Evolutionary conservation across 2,329 filamentous ascomycete genomes (phyloP).

Genomic region (Trematosphaeria pertusa): DNA sequence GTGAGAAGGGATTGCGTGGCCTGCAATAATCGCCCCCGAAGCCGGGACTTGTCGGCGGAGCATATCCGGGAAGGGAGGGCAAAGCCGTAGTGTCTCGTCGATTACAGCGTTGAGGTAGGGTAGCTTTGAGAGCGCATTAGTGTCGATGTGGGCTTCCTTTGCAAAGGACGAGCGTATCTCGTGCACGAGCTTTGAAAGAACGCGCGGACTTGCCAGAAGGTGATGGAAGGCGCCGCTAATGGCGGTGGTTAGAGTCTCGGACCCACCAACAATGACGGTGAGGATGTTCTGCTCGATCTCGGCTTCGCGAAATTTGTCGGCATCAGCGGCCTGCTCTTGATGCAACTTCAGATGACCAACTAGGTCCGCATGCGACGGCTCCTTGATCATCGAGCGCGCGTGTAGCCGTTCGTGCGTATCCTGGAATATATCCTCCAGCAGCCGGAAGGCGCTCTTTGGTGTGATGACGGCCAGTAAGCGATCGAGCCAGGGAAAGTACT

Average conservation of each 20-base stretch:
- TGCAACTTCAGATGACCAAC: conserved; percentile 19
- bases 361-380: conserved; percentile 18
- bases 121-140: conserved; percentile 2
- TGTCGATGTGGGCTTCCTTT: conserved; percentile 12
- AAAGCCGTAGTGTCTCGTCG: conserved; percentile 11
- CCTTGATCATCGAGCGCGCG: background rate
- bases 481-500: conserved; percentile 14
- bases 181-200: conserved; percentile 9
- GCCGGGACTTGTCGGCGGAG: conserved; percentile 24
- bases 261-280: background rate
- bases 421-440: conserved; percentile 16
- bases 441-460: conserved; percentile 12
- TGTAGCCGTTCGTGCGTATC: conserved; percentile 11
- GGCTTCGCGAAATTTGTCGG: conserved; percentile 14
- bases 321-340: conserved; percentile 6
- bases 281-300: background rate
- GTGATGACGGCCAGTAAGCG: conserved; percentile 12
- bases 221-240: conserved; percentile 31
- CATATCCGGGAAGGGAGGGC: conserved; percentile 17
- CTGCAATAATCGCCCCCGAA: conserved; percentile 37
- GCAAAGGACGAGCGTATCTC: conserved; percentile 20
- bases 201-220: conserved; percentile 22
- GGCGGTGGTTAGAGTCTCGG: background rate
- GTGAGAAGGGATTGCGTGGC: conserved; percentile 6
- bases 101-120: conserved; percentile 8